A percentile compares a stretch with the other conserved stretches of the same genome.
Conservation (phyloP, 2,329 filamentous ascomycete genomes). For the Fusarium sp. region DNA sequence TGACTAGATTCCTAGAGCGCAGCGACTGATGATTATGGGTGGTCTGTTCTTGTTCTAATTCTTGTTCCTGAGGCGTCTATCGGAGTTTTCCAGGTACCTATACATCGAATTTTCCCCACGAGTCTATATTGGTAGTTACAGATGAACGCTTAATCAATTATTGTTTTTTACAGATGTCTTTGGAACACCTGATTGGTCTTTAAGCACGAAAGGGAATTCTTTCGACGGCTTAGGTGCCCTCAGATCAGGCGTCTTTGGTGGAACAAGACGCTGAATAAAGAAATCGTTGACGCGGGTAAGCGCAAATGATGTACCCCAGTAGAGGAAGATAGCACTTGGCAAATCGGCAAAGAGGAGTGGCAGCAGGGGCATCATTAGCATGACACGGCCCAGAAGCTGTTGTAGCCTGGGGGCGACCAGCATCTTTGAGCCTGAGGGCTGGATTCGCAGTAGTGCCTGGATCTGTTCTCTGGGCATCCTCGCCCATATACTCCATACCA, state of each 20-base stretch:
- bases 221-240: constrained; percentile 10
- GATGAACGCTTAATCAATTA: constrained; percentile 23
- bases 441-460: constrained; percentile 38
- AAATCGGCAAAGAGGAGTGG: constrained; percentile 49
- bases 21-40: constrained; percentile 22
- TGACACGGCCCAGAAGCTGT: constrained; percentile 43
- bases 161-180: neutral
- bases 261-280: constrained; percentile 41
- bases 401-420: constrained; percentile 36
- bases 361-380: constrained; percentile 48
- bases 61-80: constrained; percentile 36
- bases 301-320: constrained; percentile 51
- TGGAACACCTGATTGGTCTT: neutral
- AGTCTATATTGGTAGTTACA: constrained; percentile 38
- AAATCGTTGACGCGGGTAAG: constrained; percentile 48
- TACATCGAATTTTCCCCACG: constrained; percentile 29
- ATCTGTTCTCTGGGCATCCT: constrained; percentile 44
- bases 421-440: constrained; percentile 14
- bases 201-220: constrained; percentile 37
- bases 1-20: constrained; percentile 58
- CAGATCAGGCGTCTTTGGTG: constrained; percentile 28
- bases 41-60: constrained; percentile 28
- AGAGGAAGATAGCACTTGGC: constrained; percentile 53
- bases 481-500: constrained; percentile 45
- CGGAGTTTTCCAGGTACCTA: constrained; percentile 37